These are phyloP conservation scores for Fusarium sp. DNA, from an alignment of 2,329 filamentous ascomycete genomes.

Conservation along the genomic window DNA sequence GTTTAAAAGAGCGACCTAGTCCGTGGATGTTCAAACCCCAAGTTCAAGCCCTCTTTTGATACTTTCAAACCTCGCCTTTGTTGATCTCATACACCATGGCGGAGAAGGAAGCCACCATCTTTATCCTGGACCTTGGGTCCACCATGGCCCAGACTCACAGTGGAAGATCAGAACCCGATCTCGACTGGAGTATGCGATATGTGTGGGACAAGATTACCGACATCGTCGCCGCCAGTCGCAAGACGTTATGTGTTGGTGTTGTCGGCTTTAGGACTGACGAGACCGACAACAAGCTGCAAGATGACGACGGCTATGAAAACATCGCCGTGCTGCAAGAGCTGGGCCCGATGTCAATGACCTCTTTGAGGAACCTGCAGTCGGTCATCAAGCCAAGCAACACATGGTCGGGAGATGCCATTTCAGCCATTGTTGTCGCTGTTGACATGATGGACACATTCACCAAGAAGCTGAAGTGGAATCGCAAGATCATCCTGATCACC, in stretches of 20 bases:
- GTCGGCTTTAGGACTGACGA: slow-evolving; percentile 82
- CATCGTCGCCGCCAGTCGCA: slow-evolving; percentile 71
- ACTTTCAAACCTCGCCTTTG: background rate
- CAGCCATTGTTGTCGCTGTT: slow-evolving; percentile 83
- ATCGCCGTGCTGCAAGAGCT: slow-evolving; percentile 80
- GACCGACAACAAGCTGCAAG: slow-evolving; percentile 71
- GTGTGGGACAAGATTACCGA: slow-evolving; percentile 89
- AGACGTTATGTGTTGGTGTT: slow-evolving; percentile 76
- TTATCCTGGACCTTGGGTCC: slow-evolving; percentile 84
- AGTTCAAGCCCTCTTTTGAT: background rate
- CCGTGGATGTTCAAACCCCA: background rate
- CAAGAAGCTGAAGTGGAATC: slow-evolving; percentile 80
- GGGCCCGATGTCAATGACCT: slow-evolving; percentile 67
- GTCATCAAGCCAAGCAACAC: slow-evolving; percentile 72
- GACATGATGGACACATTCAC: slow-evolving; percentile 84
- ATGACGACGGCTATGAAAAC: slow-evolving; percentile 78
- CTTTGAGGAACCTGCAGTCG: slow-evolving; percentile 70
- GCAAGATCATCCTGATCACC: slow-evolving; percentile 84
- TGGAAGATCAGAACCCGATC: slow-evolving; percentile 77
- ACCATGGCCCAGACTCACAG: slow-evolving; percentile 80
- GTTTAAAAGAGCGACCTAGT: slow-evolving; percentile 24
- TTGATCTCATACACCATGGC: slow-evolving; percentile 67
- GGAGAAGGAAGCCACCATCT: slow-evolving; percentile 90
- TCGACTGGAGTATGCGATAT: slow-evolving; percentile 90
- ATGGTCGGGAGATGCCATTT: slow-evolving; percentile 80